Evolutionary conservation across 257 asterid species (phyloP).

Genomic region (Verbena officinalis): DNA sequence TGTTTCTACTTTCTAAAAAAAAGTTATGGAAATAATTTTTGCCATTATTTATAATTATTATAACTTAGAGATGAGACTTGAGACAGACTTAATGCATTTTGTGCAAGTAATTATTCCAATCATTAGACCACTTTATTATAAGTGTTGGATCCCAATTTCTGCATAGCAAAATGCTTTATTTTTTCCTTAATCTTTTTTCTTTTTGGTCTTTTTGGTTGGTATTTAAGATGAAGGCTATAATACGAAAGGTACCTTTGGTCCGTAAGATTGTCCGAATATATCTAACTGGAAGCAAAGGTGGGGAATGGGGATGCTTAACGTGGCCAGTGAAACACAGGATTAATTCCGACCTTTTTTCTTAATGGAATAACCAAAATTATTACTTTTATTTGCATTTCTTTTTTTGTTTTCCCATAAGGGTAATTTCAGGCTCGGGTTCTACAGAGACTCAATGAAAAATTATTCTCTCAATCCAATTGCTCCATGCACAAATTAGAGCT

Average conservation of each 20-base stretch:
- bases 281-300: constrained; percentile 40
- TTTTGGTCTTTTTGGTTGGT: neutral
- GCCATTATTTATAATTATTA: neutral
- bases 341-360: constrained; percentile 28
- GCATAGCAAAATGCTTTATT: neutral
- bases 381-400: constrained; percentile 15
- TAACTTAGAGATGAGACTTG: neutral
- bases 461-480: no score
- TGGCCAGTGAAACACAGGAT: constrained; percentile 29
- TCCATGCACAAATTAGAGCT: no score
- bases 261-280: constrained; percentile 33
- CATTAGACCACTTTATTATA: neutral
- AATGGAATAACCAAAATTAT: constrained; percentile 16
- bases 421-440: no score
- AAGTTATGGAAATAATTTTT: neutral
- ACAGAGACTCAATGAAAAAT: no score
- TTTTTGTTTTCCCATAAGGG: no score
- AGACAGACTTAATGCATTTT: neutral
- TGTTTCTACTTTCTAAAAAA: no score
- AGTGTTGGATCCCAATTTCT: neutral
- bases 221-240: neutral
- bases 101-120: neutral
- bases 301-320: constrained; percentile 41
- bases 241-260: constrained; percentile 24
- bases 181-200: neutral